A percentile compares a stretch with the other conserved stretches of the same genome.
Evolutionary conservation across 495 filamentous ascomycete genomes (phyloP).

Genomic region (Diplogelasinospora grovesii): DNA sequence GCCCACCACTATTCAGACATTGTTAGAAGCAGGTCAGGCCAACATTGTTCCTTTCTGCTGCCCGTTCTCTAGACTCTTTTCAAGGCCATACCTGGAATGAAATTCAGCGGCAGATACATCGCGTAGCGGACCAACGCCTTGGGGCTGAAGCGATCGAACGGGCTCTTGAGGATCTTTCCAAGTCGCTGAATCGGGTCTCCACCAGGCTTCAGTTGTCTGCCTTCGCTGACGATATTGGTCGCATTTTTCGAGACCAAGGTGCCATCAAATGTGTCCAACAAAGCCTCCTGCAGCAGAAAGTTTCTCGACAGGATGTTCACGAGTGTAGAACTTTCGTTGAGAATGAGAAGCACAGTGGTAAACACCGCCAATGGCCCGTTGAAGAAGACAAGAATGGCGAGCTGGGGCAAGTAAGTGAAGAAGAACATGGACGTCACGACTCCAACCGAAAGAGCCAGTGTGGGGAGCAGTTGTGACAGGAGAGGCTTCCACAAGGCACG

Average conservation of each 20-base stretch:
- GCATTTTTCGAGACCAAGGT: constrained; percentile 54
- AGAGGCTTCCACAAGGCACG: constrained; percentile 63
- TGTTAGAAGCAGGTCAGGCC: too few relatives aligned
- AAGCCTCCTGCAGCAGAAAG: constrained; percentile 69
- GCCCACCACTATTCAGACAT: constrained; percentile 56
- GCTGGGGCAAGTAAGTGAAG: constrained; percentile 86
- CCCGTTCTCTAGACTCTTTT: too few relatives aligned
- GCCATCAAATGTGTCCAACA: constrained; percentile 89
- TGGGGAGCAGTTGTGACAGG: constrained; percentile 59
- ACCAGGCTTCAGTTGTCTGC: constrained; percentile 59
- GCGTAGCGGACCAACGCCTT: constrained; percentile 62
- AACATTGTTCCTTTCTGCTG: too few relatives aligned
- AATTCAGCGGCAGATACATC: constrained; percentile 83
- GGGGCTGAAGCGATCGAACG: constrained; percentile 60
- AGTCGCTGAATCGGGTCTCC: constrained; percentile 61
- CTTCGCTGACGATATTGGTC: constrained; percentile 56
- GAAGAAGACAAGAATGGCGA: constrained; percentile 70
- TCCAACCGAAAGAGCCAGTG: constrained; percentile 58
- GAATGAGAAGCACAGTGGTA: constrained; percentile 67
- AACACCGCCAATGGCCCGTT: constrained; percentile 80
- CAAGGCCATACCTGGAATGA: constrained; percentile 57
- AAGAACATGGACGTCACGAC: constrained; percentile 73
- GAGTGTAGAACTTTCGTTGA: constrained; percentile 76
- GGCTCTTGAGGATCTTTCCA: constrained; percentile 64
- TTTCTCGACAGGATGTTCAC: constrained; percentile 66